Base-by-base conservation (phyloP, 2,329 filamentous ascomycete genomes). In the Monosporascus sp. region DNA sequence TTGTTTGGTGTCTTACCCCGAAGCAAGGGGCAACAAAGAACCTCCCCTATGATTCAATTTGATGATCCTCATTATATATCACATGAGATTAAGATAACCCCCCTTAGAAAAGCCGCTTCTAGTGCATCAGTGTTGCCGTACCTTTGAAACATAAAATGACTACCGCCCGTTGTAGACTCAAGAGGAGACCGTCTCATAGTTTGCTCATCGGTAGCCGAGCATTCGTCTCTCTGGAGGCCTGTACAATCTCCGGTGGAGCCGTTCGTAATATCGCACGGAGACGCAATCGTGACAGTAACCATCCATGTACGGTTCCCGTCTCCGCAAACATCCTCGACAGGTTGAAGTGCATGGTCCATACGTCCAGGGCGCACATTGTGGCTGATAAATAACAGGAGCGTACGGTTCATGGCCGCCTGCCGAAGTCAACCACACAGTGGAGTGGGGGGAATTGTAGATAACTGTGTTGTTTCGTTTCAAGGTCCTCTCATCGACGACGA, bases 401-500 rank as follows among this genome's bases (percentile, higher is more conserved):
- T 50, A 44, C 1, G 51, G 51, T n/a, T 25, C 24, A 37, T 51
- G 35, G 36, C 9, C 17, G 22, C 4, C 54, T 11, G 52, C 47
- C 35, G 52, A 50, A 5, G 45, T 20, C 20, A 59, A 45, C 36
- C 59, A 58, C 52, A 68, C 55, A 1, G 53, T 59, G 17, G 65
- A 61, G 1, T 58, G 60, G 1, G 58, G 60, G 1, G 61, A 49
- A 49, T 68, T 68, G 54, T 65, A 64, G 49, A 67, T 65, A 53
- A 67, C 36, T 7, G 64, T 60, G 39, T 62, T 61, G 50, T 49
- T 57, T 36, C 59, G 49, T 39, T 47, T 52, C 3, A 64, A 50
- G 15, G 58, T 43, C 24, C 53, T 55, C 31, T 63, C 57, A 46
- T 65, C 54, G 31, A 67, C 36, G 15, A 60, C 24, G 22, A 67